Conservation (phyloP, 2,329 filamentous ascomycete species). For the Botrytis fabae region DNA sequence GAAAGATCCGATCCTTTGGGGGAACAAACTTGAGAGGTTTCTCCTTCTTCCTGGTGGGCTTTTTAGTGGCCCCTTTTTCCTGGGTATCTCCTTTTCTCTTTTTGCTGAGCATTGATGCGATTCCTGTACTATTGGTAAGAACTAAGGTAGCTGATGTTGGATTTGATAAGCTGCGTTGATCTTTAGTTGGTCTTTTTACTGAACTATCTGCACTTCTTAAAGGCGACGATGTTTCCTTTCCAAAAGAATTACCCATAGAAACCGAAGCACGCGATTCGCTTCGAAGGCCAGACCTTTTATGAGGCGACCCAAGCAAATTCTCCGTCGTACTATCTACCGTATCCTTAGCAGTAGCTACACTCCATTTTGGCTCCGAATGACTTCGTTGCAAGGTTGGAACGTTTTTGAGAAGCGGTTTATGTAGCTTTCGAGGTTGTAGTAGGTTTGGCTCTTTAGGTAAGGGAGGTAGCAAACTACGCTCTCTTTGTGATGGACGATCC, state of each 20-base stretch:
- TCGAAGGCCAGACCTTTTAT: slow-evolving; percentile 30
- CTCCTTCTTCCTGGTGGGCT: slow-evolving; percentile 48
- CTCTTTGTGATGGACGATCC: slow-evolving; percentile 41
- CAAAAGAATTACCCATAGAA: slow-evolving; percentile 23
- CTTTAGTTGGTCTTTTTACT: slow-evolving; percentile 19
- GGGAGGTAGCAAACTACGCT: slow-evolving; percentile 37
- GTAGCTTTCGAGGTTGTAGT: neutral
- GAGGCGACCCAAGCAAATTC: slow-evolving; percentile 16
- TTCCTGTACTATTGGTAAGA: slow-evolving; percentile 35
- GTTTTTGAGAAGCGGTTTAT: slow-evolving; percentile 26
- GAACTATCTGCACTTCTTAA: slow-evolving; percentile 10
- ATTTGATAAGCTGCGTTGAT: slow-evolving; percentile 33
- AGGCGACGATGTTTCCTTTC: slow-evolving; percentile 20
- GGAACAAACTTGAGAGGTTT: slow-evolving; percentile 48
- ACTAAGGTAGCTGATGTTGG: slow-evolving; percentile 33
- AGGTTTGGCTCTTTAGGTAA: slow-evolving; percentile 35
- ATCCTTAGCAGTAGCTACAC: neutral
- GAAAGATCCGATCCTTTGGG: slow-evolving; percentile 59
- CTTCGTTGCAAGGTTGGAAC: slow-evolving; percentile 31
- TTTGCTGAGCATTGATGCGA: slow-evolving; percentile 35
- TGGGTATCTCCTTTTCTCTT: slow-evolving; percentile 24
- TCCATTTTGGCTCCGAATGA: slow-evolving; percentile 32
- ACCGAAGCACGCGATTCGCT: slow-evolving; percentile 28
- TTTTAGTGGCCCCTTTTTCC: slow-evolving; percentile 14
- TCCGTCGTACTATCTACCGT: slow-evolving; percentile 25